Evolutionary conservation across 1,284 basidiomycete genomes (phyloP), one percentile per base, ranked within the genome.

Genomic region (Cutaneotrichosporon sp.): DNA sequence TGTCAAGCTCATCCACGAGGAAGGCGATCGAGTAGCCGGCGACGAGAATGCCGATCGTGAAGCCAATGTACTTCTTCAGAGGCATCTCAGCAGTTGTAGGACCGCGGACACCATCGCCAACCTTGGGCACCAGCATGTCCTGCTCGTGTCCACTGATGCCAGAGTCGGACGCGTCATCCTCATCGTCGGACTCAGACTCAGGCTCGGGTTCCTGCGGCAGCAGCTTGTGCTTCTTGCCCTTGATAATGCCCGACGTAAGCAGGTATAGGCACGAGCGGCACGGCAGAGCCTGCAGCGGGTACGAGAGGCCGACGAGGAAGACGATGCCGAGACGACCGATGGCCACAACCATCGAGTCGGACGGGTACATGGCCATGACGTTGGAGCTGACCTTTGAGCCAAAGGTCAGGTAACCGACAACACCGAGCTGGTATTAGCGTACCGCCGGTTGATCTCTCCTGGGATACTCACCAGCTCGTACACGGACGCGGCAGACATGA

Each of bases 211-310:
- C 65, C 16, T 64, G 62, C 2, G 60, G 38, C 16, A 61, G 52
- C 11, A 61, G 56, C 60, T 62, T 67, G 56, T 65, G 56, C 65
- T 63, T 69, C 63, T 76, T 69, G 60, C 56, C 47, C 60, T 69
- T 67, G 69, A 74, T 73, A 36, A 75, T 65, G 34, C 72, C 73
- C 14, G 77, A 75, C 26, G 78, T 77, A 47, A 98, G 88, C 34
- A 97, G 96, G 82, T 96, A 92, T 47, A 99, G 81, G 73, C 91
- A 95, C 69, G 90, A 91, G 58, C 97, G 85, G 76, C 94, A 97
- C 0, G 97, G 97, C 66, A 96, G 90, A 4, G 94, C 88, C 80
- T 97, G 95, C 56, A 97, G 79, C 0, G 95, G 93, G 79, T 97
- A 97, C 14, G 91, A 93, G 72, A 94, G 93, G 68, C 90, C 84